Base-by-base conservation (phyloP, 176 grass and related monocot genomes). In the Echinochloa phyllopogon region DNA sequence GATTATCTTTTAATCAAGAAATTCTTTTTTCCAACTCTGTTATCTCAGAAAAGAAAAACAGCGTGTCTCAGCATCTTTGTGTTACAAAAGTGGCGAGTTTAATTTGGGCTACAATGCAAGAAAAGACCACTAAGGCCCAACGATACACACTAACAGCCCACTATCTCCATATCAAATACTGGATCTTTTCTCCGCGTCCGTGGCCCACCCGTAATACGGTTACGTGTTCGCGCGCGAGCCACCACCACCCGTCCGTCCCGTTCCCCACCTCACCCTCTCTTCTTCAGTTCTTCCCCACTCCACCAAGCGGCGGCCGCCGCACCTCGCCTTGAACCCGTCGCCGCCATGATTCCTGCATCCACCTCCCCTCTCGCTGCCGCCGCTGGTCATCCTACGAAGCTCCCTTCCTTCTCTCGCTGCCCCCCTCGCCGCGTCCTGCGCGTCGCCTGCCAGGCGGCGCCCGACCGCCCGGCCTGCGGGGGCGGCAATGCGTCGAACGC, bases 201-300 rank as follows among this genome's bases (percentile, higher is more conserved):
- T 65, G 16, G n/a, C n/a, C n/a, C n/a, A n/a, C n/a, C n/a, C n/a
- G n/a, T n/a, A n/a, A n/a, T n/a, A n/a, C n/a, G 6, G 72, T 43
- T 74, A 94, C 92, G 90, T 97, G 90, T 87, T 87, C 80, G 86
- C 80, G 45, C 86, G 80, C 68, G 51, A 88, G 78, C 92, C 94
- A 94, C 90, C 52, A 63, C 27, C 14, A n/a, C 23, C 74, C 8
- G 40, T 86, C 73, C 75, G 39, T 20, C 36, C 25, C 63, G 48
- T 39, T 40, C 74, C 86, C 33, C 71, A 74, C 40, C 55, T 60
- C 78, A 76, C 79, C 58, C 41, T 68, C 41, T 81, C 63, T 62
- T 47, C 64, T 3, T 41, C 43, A 33, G 29, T 18, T 27, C 6
- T 1, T 1, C 2, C 29, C 4, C 23, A 14, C 68, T 47, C 10